Evolutionary conservation across 257 asterid species (phyloP).

Genomic region (Knoxia roxburghii): DNA sequence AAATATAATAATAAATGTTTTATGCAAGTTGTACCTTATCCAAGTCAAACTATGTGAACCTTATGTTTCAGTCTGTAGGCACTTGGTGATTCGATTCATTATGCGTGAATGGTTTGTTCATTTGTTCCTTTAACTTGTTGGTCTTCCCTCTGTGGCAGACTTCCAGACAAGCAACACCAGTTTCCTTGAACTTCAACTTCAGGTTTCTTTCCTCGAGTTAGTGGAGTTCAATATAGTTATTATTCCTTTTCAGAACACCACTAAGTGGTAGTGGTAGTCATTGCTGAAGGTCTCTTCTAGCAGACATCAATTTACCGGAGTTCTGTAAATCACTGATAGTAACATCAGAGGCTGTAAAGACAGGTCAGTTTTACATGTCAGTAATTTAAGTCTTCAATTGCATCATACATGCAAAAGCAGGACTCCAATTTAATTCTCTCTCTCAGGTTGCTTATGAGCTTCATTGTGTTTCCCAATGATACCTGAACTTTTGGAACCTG

Average conservation of each 20-base stretch:
- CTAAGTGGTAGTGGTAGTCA: slow-evolving; percentile 13
- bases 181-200: slow-evolving; percentile 26
- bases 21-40: too few species aligned
- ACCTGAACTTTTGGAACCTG: background rate
- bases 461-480: background rate
- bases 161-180: slow-evolving; percentile 20
- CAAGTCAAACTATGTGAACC: background rate
- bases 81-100: background rate
- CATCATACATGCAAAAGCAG: background rate
- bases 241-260: background rate
- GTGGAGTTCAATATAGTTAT: slow-evolving; percentile 2
- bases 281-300: slow-evolving; percentile 30
- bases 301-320: slow-evolving; percentile 27
- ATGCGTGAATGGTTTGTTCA: background rate
- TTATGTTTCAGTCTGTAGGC: background rate
- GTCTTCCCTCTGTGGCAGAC: slow-evolving; percentile 12
- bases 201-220: slow-evolving; percentile 18
- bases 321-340: slow-evolving; percentile 26
- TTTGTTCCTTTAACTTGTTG: slow-evolving; percentile 14
- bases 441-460: slow-evolving; percentile 3
- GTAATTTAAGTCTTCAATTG: background rate
- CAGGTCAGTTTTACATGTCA: slow-evolving; percentile 19
- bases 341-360: slow-evolving; percentile 23
- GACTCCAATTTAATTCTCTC: background rate
- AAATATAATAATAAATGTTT: too few species aligned